phyloP scores from a whole-genome alignment of 208 protist genomes.

The Crithidia fasciculata region DNA sequence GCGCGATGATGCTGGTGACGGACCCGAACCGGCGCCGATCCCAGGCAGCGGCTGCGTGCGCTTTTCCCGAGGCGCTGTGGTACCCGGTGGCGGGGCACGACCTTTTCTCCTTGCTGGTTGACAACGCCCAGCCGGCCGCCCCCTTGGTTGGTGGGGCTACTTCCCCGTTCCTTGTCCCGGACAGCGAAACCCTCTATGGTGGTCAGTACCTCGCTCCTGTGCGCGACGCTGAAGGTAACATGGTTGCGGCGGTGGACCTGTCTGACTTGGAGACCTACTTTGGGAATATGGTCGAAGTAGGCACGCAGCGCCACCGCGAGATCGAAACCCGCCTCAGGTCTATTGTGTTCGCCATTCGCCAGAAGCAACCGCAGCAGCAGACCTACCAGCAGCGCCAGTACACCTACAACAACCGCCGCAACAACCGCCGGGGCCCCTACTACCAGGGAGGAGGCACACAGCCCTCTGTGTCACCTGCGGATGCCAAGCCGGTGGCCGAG shows the following conservation, averaged over 20 bases:
- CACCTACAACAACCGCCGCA: background rate
- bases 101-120: background rate
- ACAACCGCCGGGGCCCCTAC: too few relatives aligned
- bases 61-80: background rate
- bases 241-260: background rate
- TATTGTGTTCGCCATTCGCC: background rate
- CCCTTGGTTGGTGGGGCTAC: background rate
- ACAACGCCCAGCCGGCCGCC: background rate
- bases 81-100: background rate
- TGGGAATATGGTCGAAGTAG: background rate
- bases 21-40: background rate
- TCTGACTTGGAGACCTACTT: background rate
- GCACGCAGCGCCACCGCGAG: background rate
- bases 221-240: background rate
- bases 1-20: background rate
- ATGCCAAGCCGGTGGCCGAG: too few relatives aligned
- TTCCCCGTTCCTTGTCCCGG: background rate
- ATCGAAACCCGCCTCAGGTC: background rate
- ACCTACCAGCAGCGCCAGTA: background rate
- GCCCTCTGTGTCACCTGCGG: too few relatives aligned
- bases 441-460: too few relatives aligned
- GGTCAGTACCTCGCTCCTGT: background rate
- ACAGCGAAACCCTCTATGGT: background rate
- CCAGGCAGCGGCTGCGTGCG: background rate
- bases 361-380: background rate